Conservation (phyloP, 345 rosid genomes). For the Zanthoxylum bungeanum region DNA sequence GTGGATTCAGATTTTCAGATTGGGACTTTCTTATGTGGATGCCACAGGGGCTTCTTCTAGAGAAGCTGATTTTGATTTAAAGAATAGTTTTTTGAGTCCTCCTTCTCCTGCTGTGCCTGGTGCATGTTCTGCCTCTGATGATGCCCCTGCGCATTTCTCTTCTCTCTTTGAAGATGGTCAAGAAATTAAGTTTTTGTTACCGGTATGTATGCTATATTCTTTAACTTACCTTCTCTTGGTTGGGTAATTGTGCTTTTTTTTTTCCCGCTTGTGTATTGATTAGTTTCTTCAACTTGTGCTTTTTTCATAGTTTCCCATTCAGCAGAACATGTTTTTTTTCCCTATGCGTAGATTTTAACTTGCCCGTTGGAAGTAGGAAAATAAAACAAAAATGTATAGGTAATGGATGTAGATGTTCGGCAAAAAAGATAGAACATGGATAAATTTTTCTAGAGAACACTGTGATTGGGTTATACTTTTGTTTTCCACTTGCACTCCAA, state of each 20-base stretch:
- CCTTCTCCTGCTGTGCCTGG: slow-evolving; percentile 37
- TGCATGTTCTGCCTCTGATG: slow-evolving; percentile 48
- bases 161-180: slow-evolving; percentile 63
- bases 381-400: neutral
- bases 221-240: neutral
- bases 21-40: slow-evolving; percentile 60
- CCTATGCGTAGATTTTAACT: neutral
- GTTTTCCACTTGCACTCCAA: neutral
- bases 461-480: neutral
- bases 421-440: neutral
- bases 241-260: neutral
- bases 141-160: slow-evolving; percentile 52
- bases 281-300: neutral
- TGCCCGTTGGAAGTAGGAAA: neutral
- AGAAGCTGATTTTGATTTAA: slow-evolving; percentile 55
- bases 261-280: neutral
- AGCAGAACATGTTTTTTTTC: neutral
- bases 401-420: neutral
- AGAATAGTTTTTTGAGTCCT: slow-evolving; percentile 69
- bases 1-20: slow-evolving; percentile 93
- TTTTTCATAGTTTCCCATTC: neutral
- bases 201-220: slow-evolving; percentile 23
- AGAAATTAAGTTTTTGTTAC: slow-evolving; percentile 27
- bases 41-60: slow-evolving; percentile 25
- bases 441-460: neutral